Evolutionary conservation across 208 protist genomes (phyloP), one percentile per base, ranked within the genome.

Genomic region (Wallacemonas sp.): DNA sequence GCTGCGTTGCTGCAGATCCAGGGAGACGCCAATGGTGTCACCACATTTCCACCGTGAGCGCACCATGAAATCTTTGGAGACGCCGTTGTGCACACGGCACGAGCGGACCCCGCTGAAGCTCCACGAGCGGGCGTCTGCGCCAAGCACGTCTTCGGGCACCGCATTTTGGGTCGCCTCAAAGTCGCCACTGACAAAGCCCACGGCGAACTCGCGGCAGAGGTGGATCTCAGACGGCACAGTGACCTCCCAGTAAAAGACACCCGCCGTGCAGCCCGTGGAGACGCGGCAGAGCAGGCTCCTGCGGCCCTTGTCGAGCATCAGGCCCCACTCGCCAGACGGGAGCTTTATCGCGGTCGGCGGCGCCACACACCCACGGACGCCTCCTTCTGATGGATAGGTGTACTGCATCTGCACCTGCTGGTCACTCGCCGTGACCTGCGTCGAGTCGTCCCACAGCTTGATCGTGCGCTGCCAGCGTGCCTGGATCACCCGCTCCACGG

Each of bases 181-280:
- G 34, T 71, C 29, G 64, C 67, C 43, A n/a, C 87, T 91, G 9
- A 83, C 73, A 36, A 90, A 76, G 19, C 87, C 93, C 5, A 97
- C 78, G 24, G 68, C 21, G 29, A 89, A 52, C 24, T 62, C 70
- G 4, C 72, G 52, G 29, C 68, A 65, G 43, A 66, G 65, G 36
- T 75, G 72, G 48, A 81, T 81, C 52, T 69, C 78, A 11, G 61
- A 48, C 2, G 80, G 80, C 26, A 96, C 69, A 38, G 76, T 78
- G 14, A 95, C 80, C 65, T 97, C 93, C 81, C 90, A 97, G 69
- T 96, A 97, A 52, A 93, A 88, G 3, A 81, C 66, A 12, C 93
- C 93, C 19, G 43, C 68, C 2, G 70, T 81, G 70, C 94, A 88
- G 47, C 93, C 90, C 30, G 92, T 72, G 49, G 46, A 87, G 56